Evolutionary conservation across 768 basidiomycete genomes (phyloP).

Genomic region (Galerina sulciceps): DNA sequence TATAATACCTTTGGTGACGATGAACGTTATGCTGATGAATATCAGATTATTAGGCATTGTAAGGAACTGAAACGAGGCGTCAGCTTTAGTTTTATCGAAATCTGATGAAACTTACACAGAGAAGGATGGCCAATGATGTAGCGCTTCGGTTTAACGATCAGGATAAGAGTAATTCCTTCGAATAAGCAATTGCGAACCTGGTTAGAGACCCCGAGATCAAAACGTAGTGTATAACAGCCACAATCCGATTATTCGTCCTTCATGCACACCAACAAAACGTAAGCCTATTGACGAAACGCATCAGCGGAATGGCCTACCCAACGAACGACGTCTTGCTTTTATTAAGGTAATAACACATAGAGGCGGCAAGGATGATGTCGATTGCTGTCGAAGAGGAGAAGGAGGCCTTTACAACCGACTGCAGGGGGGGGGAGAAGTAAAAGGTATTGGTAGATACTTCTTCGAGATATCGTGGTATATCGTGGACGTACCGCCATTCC

Average conservation of each 20-base stretch:
- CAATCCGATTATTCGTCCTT: background rate
- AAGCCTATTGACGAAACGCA: background rate
- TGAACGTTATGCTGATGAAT: background rate
- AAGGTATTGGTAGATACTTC: too few species aligned
- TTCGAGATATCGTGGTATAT: too few species aligned
- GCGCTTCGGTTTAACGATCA: background rate
- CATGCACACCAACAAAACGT: background rate
- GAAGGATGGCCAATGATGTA: background rate
- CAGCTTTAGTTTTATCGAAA: background rate
- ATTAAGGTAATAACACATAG: background rate
- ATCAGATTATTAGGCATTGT: background rate
- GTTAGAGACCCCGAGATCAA: background rate
- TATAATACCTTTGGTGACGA: background rate
- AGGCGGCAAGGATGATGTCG: background rate
- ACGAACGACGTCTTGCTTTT: background rate
- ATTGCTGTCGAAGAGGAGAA: background rate
- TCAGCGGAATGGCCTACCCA: background rate
- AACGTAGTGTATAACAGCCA: background rate
- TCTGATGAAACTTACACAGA: background rate
- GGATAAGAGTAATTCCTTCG: background rate
- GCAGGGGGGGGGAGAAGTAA: too few species aligned
- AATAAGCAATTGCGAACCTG: background rate
- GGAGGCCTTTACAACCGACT: background rate
- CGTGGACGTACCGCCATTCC: too few species aligned
- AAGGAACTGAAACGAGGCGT: background rate